Percentiles rank a stretch among this genome's conserved stretches.
Conservation (phyloP, 2,329 filamentous ascomycete genomes). For the Alternaria ethzedia region DNA sequence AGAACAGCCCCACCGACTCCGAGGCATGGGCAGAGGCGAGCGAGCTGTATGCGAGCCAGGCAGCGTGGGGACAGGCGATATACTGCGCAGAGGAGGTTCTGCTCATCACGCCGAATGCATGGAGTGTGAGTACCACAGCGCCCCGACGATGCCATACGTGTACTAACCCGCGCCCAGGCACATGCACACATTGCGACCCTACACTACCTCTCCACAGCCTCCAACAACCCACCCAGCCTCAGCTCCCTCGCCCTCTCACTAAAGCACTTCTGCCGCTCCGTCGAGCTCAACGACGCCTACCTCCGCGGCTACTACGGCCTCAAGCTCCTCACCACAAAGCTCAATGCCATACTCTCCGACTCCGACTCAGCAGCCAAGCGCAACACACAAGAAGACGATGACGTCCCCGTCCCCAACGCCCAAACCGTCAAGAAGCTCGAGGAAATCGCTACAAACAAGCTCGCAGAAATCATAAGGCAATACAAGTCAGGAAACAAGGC, state of each 20-base stretch:
- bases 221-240: conserved; percentile 36
- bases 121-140: conserved; percentile 72
- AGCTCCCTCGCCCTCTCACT: conserved; percentile 71
- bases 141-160: background rate
- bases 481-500: conserved; percentile 64
- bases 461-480: conserved; percentile 76
- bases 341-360: conserved; percentile 42
- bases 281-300: conserved; percentile 94
- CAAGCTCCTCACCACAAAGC: conserved; percentile 68
- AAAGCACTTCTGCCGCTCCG: conserved; percentile 84
- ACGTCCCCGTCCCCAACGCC: conserved; percentile 60
- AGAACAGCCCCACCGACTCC: conserved; percentile 85
- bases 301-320: conserved; percentile 91
- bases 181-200: conserved; percentile 88
- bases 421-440: conserved; percentile 71
- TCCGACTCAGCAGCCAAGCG: conserved; percentile 30
- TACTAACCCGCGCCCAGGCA: conserved; percentile 60
- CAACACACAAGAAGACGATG: conserved; percentile 44
- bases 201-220: conserved; percentile 68
- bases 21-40: conserved; percentile 94
- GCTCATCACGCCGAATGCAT: conserved; percentile 85
- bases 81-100: conserved; percentile 91
- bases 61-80: conserved; percentile 80
- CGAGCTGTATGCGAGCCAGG: conserved; percentile 82
- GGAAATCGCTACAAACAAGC: conserved; percentile 73